Evolutionary conservation across 2,329 filamentous ascomycete species (phyloP).

Genomic region (Pseudocercospora pini-densiflorae): DNA sequence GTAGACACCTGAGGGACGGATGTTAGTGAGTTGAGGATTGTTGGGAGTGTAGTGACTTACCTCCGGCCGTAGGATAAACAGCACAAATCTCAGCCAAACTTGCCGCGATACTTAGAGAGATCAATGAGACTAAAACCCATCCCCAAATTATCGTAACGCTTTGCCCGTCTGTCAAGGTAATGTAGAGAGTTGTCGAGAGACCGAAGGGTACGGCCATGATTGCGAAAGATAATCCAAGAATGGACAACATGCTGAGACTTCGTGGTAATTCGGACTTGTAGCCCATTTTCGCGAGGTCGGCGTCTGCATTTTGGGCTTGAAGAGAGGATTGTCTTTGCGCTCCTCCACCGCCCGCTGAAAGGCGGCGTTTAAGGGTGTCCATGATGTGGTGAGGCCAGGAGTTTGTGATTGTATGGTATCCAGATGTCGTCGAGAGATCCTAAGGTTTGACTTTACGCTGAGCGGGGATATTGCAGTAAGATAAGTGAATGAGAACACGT

Average conservation of each 20-base stretch:
- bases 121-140: slow-evolving; percentile 68
- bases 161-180: slow-evolving; percentile 70
- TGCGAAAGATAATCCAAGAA: slow-evolving; percentile 72
- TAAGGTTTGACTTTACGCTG: not conserved
- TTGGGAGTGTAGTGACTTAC: too few relatives aligned
- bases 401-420: too few relatives aligned
- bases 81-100: slow-evolving; percentile 72
- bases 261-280: slow-evolving; percentile 70
- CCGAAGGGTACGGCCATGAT: slow-evolving; percentile 76
- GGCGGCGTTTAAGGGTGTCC: slow-evolving; percentile 23
- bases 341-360: slow-evolving; percentile 11
- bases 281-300: slow-evolving; percentile 67
- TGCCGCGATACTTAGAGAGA: slow-evolving; percentile 67
- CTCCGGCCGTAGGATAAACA: slow-evolving; percentile 70
- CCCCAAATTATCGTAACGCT: slow-evolving; percentile 72
- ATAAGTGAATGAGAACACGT: too few relatives aligned
- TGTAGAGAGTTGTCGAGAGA: slow-evolving; percentile 69
- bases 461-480: too few relatives aligned
- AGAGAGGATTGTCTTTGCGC: slow-evolving; percentile 19
- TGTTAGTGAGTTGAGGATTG: too few relatives aligned
- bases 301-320: slow-evolving; percentile 56
- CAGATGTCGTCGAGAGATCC: too few relatives aligned
- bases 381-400: slow-evolving; percentile 5
- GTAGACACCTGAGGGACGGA: slow-evolving; percentile 61
- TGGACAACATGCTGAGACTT: slow-evolving; percentile 70